Evolutionary conservation across 2,329 filamentous ascomycete genomes (phyloP), one percentile per base, ranked within the genome.

Genomic region (Hyphodiscus sp.): DNA sequence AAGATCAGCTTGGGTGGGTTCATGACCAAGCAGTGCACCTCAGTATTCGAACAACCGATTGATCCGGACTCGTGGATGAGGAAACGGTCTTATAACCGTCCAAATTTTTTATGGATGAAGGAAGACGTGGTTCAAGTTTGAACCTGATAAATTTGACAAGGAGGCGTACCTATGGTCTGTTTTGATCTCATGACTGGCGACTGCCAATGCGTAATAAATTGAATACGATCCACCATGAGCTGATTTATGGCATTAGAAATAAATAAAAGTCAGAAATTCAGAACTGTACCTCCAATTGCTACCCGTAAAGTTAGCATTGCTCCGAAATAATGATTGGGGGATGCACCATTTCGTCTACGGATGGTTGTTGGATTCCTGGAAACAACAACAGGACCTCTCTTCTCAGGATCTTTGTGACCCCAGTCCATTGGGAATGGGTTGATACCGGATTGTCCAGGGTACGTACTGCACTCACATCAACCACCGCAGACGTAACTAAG

Each of bases 371-470:
- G 75, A 56, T 82, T 80, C 63, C 90, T 81, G 23, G 87, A 94
- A 44, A 96, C 92, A 49, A 96, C 86, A 48, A 97, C 88, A 4
- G 92, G 92, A 1, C 92, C 94, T 70, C 92, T 82, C 64, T 83
- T 76, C 54, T 78, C 70, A 41, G 89, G 83, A 68, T 95, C 88
- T 51, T 80, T 73, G 52, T 89, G 82, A 49, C 92, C 92, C 92
- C 92, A 97, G 62, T 87, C 79, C 77, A 97, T 83, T 20, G 84
- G 82, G 49, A 96, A 74, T n/a, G 92, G 91, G 60, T 95, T 89
- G 70, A 97, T 92, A 58, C 92, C 92, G 61, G 89, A 90, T 73
- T 96, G 92, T 63, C 90, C 91, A 26, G 92, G 92, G 71, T 97
- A 96, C 6, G 91, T 96, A 49, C 80, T 82, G 55, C 45, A 56